Conservation (phyloP, 148 eudicot genomes). For the Camellia japonica region DNA sequence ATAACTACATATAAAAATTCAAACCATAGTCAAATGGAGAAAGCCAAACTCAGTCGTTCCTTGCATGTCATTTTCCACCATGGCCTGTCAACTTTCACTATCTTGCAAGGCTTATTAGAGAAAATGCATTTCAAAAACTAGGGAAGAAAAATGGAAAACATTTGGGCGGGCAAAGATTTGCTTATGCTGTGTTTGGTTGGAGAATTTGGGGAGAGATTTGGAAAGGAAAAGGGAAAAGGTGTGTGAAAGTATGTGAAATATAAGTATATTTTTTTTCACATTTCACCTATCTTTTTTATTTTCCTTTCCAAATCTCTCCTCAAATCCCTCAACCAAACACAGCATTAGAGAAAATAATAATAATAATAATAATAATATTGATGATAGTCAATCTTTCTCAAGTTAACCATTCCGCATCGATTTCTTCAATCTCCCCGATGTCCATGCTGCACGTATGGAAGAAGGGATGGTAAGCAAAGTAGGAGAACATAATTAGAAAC, state of each 20-base stretch:
- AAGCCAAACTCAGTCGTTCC: constrained; percentile 13
- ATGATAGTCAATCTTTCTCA: constrained; percentile 24
- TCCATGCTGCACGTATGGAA: constrained; percentile 57
- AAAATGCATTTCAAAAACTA: not conserved
- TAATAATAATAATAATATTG: not conserved
- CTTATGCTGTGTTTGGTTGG: not conserved
- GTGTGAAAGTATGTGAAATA: too few relatives aligned
- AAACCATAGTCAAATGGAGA: not conserved
- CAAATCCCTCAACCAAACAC: too few relatives aligned
- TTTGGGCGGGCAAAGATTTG: constrained; percentile 5
- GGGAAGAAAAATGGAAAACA: not conserved
- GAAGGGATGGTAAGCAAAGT: not conserved
- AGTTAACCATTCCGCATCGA: constrained; percentile 78
- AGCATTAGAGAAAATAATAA: not conserved
- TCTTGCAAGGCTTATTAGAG: constrained; percentile 14
- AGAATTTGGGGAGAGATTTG: too few relatives aligned
- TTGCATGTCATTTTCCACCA: constrained; percentile 18
- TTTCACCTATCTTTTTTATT: too few relatives aligned
- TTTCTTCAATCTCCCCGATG: constrained; percentile 76
- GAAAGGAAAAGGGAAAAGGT: too few relatives aligned
- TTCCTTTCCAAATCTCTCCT: too few relatives aligned
- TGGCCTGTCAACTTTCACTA: constrained; percentile 13
- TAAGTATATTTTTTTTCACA: too few relatives aligned
- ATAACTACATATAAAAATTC: not conserved
- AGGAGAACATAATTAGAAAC: not conserved